phyloP scores from a whole-genome alignment of 1,284 basidiomycete species.

The Rhodofomes roseus region DNA sequence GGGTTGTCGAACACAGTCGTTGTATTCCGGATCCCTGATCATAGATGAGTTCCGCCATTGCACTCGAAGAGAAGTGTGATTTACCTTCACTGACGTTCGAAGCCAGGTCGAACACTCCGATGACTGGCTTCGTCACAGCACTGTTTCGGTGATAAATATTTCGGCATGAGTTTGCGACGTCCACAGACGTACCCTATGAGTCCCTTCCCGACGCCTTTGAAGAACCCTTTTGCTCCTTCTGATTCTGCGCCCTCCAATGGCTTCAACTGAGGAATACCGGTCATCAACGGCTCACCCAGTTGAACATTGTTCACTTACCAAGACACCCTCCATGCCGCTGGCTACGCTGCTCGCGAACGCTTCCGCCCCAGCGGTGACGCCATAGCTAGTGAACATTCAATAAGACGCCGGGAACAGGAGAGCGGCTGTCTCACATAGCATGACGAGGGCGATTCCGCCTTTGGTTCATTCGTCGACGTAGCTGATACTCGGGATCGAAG shows the following conservation, averaged over 20 bases:
- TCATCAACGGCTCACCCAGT: neutral
- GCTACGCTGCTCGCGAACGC: slow-evolving; percentile 93
- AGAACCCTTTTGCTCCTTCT: slow-evolving; percentile 93
- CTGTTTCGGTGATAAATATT: slow-evolving; percentile 10
- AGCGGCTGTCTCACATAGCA: slow-evolving; percentile 65
- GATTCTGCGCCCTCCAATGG: slow-evolving; percentile 96
- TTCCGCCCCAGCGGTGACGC: slow-evolving; percentile 91
- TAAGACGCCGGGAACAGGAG: slow-evolving; percentile 8
- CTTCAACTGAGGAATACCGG: slow-evolving; percentile 53
- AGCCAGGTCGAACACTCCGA: slow-evolving; percentile 95
- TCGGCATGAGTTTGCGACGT: neutral
- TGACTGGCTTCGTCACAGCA: slow-evolving; percentile 93
- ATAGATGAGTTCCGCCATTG: neutral
- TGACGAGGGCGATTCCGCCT: slow-evolving; percentile 94
- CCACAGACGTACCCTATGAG: slow-evolving; percentile 73
- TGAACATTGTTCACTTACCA: slow-evolving; percentile 52
- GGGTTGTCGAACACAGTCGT: slow-evolving; percentile 97
- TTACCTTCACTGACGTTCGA: slow-evolving; percentile 93
- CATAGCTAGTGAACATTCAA: slow-evolving; percentile 57
- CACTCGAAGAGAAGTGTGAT: no score
- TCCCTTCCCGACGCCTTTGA: slow-evolving; percentile 97
- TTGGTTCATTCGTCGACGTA: slow-evolving; percentile 82
- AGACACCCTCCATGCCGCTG: slow-evolving; percentile 93
- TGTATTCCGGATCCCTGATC: slow-evolving; percentile 87
- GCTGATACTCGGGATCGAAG: slow-evolving; percentile 95